Conservation (phyloP, 169 alveolate genomes). For the Cyclospora cayetanensis region DNA sequence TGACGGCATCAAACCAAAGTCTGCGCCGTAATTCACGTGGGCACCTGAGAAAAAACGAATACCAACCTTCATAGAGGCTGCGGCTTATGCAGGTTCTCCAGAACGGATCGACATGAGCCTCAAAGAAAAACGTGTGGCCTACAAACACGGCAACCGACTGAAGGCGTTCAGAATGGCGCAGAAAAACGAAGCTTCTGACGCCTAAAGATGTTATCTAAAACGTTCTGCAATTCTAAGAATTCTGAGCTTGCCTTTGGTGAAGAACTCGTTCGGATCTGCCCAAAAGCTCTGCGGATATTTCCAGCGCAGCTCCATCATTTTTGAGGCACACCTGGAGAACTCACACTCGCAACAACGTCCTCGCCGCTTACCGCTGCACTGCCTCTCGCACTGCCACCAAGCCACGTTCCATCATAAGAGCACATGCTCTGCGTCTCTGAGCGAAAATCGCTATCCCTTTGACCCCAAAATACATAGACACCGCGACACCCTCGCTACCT, state of each 20-base stretch:
- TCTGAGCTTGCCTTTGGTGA: slow-evolving; percentile 81
- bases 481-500: slow-evolving; percentile 72
- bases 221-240: too few relatives aligned
- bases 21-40: slow-evolving; percentile 88
- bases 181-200: neutral
- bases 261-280: slow-evolving; percentile 93
- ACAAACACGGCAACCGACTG: too few relatives aligned
- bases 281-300: slow-evolving; percentile 90
- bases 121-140: neutral
- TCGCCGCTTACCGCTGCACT: too few relatives aligned
- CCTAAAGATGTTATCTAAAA: neutral
- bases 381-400: too few relatives aligned
- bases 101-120: neutral
- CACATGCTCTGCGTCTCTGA: too few relatives aligned
- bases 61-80: neutral
- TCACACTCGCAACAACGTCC: too few relatives aligned
- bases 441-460: too few relatives aligned
- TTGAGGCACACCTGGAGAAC: slow-evolving; percentile 79
- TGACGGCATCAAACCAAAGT: slow-evolving; percentile 93
- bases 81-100: neutral
- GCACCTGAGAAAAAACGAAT: slow-evolving; percentile 77
- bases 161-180: too few relatives aligned
- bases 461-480: too few relatives aligned
- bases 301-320: slow-evolving; percentile 77
- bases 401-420: too few relatives aligned